Evolutionary conservation across 257 asterid species (phyloP).

Genomic region (Linaria vulgaris): DNA sequence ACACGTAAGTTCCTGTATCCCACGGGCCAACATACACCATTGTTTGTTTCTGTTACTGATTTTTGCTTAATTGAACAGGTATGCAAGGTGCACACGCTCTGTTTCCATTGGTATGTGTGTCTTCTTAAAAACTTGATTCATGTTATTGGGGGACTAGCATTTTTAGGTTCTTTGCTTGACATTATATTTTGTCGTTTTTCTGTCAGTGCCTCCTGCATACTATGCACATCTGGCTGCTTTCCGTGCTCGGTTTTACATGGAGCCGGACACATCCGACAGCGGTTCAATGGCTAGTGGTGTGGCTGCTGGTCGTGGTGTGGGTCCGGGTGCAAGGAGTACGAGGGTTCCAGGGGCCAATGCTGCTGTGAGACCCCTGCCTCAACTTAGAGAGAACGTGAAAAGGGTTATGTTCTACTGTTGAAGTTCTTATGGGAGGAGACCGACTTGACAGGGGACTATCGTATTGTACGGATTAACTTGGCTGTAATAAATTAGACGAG

Average conservation of each 20-base stretch:
- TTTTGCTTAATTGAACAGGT: slow-evolving; percentile 36
- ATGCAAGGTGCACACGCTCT: slow-evolving; percentile 89
- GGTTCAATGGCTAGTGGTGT: slow-evolving; percentile 69
- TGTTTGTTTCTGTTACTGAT: slow-evolving; percentile 3
- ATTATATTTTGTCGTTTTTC: not conserved
- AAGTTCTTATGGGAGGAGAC: too few species aligned
- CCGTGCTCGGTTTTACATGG: slow-evolving; percentile 93
- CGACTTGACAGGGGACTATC: too few species aligned
- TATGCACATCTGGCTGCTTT: slow-evolving; percentile 96
- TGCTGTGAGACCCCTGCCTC: slow-evolving; percentile 87
- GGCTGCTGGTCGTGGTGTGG: slow-evolving; percentile 55
- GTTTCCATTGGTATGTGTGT: slow-evolving; percentile 73
- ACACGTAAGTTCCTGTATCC: slow-evolving; percentile 58
- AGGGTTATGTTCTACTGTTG: slow-evolving; percentile 72
- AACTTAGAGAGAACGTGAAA: slow-evolving; percentile 82
- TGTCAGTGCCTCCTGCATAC: slow-evolving; percentile 89
- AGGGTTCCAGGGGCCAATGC: slow-evolving; percentile 49
- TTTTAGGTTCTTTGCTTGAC: not conserved
- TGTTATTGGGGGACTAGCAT: too few species aligned
- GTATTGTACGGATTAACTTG: too few species aligned
- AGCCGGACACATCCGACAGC: slow-evolving; percentile 80
- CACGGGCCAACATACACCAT: not conserved
- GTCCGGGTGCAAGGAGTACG: slow-evolving; percentile 49
- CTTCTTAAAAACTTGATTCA: too few species aligned
- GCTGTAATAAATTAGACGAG: too few species aligned